Evolutionary conservation across 1,284 basidiomycete species (phyloP).

Genomic region (Sporisorium graminicola): DNA sequence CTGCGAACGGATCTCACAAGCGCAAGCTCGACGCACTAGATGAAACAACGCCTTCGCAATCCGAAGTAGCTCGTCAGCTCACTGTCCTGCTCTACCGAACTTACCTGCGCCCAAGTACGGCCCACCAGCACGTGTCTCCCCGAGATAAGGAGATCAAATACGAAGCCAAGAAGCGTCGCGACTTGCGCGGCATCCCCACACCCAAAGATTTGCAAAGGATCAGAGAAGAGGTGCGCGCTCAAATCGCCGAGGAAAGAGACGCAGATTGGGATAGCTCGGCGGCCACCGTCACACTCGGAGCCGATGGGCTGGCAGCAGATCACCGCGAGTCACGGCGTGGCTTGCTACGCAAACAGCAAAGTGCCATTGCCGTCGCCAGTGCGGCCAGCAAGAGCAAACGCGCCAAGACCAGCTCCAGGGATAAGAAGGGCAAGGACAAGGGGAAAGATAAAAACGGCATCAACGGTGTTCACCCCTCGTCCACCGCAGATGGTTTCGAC

Average conservation of each 20-base stretch:
- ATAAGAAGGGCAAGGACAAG: constrained; percentile 43
- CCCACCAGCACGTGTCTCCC: constrained; percentile 69
- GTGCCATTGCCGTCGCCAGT: constrained; percentile 38
- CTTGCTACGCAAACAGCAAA: constrained; percentile 45
- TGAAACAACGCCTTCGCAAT: constrained; percentile 9
- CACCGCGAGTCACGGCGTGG: constrained; percentile 49
- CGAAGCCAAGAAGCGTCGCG: constrained; percentile 53
- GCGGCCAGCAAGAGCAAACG: constrained; percentile 44
- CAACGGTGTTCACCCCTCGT: constrained; percentile 25
- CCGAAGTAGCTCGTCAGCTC: constrained; percentile 32
- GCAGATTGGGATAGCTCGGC: constrained; percentile 55
- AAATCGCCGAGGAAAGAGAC: constrained; percentile 69
- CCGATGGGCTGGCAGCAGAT: constrained; percentile 35
- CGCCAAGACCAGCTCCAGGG: constrained; percentile 33
- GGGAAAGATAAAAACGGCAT: constrained; percentile 32
- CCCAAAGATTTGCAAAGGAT: constrained; percentile 70
- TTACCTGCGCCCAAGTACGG: constrained; percentile 62
- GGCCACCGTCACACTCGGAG: constrained; percentile 21
- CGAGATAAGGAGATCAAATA: constrained; percentile 67
- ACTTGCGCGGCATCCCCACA: constrained; percentile 68
- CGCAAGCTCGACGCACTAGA: constrained; percentile 36
- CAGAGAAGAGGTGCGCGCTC: constrained; percentile 55
- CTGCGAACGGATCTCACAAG: constrained; percentile 31
- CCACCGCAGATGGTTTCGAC: constrained; percentile 29
- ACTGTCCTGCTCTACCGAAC: constrained; percentile 50